Conservation (phyloP, 1,139 yeast species). For the Taiozyma sp. region DNA sequence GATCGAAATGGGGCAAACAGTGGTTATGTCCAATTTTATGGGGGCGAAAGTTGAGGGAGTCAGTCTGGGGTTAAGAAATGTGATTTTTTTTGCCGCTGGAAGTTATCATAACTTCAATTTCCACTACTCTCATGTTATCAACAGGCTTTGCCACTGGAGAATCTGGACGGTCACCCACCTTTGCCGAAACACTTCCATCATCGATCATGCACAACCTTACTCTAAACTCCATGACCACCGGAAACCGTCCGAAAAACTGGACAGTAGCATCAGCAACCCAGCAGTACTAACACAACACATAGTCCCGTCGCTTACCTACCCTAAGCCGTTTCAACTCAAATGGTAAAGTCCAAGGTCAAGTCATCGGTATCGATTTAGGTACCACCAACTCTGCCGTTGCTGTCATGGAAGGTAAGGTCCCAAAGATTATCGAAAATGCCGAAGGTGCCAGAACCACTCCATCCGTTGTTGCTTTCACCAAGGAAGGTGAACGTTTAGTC, state of each 20-base stretch:
- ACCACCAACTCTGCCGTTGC: conserved; percentile 99
- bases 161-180: background rate
- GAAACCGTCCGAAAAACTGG: background rate
- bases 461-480: conserved; percentile 96
- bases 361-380: conserved; percentile 98
- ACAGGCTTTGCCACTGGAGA: background rate
- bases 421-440: conserved; percentile 94
- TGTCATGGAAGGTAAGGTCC: conserved; percentile 93
- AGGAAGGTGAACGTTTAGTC: conserved; percentile 91
- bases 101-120: background rate
- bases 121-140: background rate
- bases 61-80: background rate
- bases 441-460: conserved; percentile 99
- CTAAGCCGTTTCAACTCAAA: conserved; percentile 47
- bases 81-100: background rate
- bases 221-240: background rate
- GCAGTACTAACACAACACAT: conserved; percentile 8
- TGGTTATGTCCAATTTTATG: background rate
- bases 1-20: background rate
- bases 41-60: background rate
- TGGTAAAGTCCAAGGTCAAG: conserved; percentile 40
- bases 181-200: background rate
- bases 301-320: conserved; percentile 37
- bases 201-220: background rate
- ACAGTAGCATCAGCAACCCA: background rate